phyloP scores from a whole-genome alignment of 179 eudicot genomes.

The Carnegiea gigantea region DNA sequence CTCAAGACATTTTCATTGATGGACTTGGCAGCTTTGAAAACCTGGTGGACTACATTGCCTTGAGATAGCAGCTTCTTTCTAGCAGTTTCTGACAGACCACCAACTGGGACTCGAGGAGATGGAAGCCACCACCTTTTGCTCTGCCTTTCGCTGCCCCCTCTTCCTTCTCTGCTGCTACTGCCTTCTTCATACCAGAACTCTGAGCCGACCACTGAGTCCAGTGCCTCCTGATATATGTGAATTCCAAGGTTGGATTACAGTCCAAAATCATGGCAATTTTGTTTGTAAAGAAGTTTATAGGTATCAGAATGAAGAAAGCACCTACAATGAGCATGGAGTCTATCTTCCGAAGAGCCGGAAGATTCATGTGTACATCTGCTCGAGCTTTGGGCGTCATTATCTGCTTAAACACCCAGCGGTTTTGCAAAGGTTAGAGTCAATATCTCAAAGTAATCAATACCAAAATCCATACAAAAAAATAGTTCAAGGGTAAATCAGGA shows the following conservation, averaged over 20 bases:
- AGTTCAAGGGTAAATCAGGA: not conserved
- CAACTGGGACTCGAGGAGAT: constrained; percentile 68
- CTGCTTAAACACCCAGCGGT: constrained; percentile 35
- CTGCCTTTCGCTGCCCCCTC: constrained; percentile 47
- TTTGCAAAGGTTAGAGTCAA: constrained; percentile 5
- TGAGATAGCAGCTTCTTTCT: constrained; percentile 63
- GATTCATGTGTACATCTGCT: constrained; percentile 73
- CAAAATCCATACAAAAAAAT: no score
- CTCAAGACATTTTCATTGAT: constrained; percentile 71
- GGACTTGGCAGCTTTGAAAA: constrained; percentile 90
- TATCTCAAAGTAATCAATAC: no score
- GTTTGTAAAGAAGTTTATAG: not conserved
- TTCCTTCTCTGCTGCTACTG: constrained; percentile 68
- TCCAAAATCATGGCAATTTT: not conserved
- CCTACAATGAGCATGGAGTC: constrained; percentile 97
- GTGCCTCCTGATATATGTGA: constrained; percentile 54
- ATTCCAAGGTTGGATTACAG: not conserved
- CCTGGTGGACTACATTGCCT: constrained; percentile 76
- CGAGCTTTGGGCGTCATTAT: constrained; percentile 97
- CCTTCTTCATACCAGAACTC: constrained; percentile 94
- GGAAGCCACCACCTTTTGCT: constrained; percentile 97
- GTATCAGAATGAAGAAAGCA: constrained; percentile 35
- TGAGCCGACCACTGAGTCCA: constrained; percentile 72
- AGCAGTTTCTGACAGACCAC: constrained; percentile 70
- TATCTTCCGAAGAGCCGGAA: constrained; percentile 88